Percentiles rank a stretch among this genome's conserved stretches.
Conservation (phyloP, 495 filamentous ascomycete genomes). For the Neurospora terricola region DNA sequence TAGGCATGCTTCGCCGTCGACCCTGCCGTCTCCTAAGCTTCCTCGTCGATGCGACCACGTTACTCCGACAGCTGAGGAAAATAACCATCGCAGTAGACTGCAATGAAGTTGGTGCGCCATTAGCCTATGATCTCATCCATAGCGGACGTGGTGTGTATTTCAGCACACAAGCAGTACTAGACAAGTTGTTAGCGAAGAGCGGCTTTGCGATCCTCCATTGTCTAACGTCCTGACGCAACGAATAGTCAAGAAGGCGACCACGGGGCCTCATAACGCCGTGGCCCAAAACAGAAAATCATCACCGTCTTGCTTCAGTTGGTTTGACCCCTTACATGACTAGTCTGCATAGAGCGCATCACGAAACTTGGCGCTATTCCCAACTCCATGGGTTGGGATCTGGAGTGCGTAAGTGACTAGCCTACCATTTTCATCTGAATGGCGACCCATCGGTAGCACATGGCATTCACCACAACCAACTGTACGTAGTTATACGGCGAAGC, state of each 20-base stretch:
- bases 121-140: background rate
- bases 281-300: background rate
- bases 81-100: background rate
- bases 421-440: background rate
- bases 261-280: background rate
- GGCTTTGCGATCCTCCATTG: background rate
- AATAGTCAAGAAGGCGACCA: background rate
- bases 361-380: constrained; percentile 11
- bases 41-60: background rate
- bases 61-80: background rate
- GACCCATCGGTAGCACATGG: background rate
- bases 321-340: background rate
- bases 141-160: background rate
- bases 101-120: background rate
- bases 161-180: background rate
- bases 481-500: background rate
- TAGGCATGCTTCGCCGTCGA: background rate
- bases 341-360: constrained; percentile 3
- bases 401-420: background rate
- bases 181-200: background rate
- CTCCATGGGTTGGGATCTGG: constrained; percentile 5
- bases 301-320: background rate
- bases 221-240: background rate
- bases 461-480: background rate
- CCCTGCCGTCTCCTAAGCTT: background rate